Evolutionary conservation across 2,329 filamentous ascomycete species (phyloP).

Genomic region (Aspergillus fumigatiaffinis): DNA sequence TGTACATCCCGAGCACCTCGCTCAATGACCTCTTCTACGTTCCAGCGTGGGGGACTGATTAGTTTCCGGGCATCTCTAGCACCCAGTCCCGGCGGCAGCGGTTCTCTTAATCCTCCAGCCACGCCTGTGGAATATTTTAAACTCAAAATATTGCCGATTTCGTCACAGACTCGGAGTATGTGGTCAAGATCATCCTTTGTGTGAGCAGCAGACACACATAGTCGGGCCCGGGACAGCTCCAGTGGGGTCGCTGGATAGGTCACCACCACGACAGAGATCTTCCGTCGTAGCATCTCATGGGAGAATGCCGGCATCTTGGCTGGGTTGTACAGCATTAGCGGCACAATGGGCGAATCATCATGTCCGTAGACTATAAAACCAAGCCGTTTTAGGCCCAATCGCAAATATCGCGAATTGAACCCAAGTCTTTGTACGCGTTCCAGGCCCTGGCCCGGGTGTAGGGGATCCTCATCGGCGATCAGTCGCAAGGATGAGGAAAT

Average conservation of each 20-base stretch:
- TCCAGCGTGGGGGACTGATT: conserved; percentile 69
- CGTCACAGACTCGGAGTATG: conserved; percentile 81
- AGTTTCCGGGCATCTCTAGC: conserved; percentile 37
- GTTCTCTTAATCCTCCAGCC: conserved; percentile 70
- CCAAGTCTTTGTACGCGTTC: conserved; percentile 89
- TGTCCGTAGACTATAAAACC: conserved; percentile 93
- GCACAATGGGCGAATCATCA: conserved; percentile 93
- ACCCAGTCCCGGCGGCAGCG: conserved; percentile 48
- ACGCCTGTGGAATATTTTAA: conserved; percentile 91
- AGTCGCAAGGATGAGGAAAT: conserved; percentile 79
- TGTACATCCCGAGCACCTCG: conserved; percentile 70
- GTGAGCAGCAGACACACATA: conserved; percentile 90
- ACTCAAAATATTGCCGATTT: conserved; percentile 82
- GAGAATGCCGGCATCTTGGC: conserved; percentile 96
- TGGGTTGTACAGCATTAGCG: conserved; percentile 86
- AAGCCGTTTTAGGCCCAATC: conserved; percentile 86
- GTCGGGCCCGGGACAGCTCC: conserved; percentile 84
- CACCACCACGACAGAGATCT: conserved; percentile 92
- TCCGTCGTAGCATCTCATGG: conserved; percentile 93
- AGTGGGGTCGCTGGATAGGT: conserved; percentile 92
- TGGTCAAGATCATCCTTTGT: conserved; percentile 95
- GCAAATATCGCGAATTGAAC: conserved; percentile 94
- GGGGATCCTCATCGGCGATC: conserved; percentile 67
- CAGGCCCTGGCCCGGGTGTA: conserved; percentile 80
- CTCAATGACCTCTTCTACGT: conserved; percentile 66